Evolutionary conservation across 1,139 yeast species (phyloP).

Genomic region (Kodamaea derodonti): DNA sequence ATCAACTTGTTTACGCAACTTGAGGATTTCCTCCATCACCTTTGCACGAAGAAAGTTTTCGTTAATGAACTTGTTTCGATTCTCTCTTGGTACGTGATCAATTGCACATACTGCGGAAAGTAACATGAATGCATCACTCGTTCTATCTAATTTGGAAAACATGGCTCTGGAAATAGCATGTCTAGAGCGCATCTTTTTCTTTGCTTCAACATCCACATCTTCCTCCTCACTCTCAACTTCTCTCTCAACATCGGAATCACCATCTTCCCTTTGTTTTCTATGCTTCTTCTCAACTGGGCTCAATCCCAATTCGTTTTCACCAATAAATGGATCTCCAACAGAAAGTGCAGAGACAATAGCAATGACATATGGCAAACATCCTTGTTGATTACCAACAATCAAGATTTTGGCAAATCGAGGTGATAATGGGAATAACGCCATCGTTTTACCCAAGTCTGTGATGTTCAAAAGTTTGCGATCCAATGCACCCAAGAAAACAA

Average conservation of each 20-base stretch:
- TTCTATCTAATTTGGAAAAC: slow-evolving; percentile 65
- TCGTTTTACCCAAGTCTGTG: slow-evolving; percentile 76
- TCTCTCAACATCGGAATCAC: slow-evolving; percentile 28
- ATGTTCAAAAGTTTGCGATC: slow-evolving; percentile 45
- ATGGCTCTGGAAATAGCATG: slow-evolving; percentile 54
- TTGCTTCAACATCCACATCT: slow-evolving; percentile 33
- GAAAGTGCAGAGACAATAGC: slow-evolving; percentile 91
- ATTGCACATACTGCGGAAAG: slow-evolving; percentile 86
- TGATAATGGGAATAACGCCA: slow-evolving; percentile 89
- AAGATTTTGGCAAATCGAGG: slow-evolving; percentile 92
- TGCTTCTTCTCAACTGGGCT: slow-evolving; percentile 17
- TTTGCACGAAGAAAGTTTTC: slow-evolving; percentile 65
- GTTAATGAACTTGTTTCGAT: slow-evolving; percentile 45
- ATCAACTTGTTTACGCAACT: slow-evolving; percentile 74
- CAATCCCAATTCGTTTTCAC: slow-evolving; percentile 68
- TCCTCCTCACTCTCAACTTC: slow-evolving; percentile 29
- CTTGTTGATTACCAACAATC: slow-evolving; percentile 80
- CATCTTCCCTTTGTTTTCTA: slow-evolving; percentile 11
- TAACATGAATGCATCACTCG: slow-evolving; percentile 71
- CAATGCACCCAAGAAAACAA: slow-evolving; percentile 78
- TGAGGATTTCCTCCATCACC: slow-evolving; percentile 79
- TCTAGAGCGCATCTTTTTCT: slow-evolving; percentile 42
- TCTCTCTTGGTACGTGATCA: slow-evolving; percentile 63
- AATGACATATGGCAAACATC: slow-evolving; percentile 79
- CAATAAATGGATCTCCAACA: slow-evolving; percentile 88